Evolutionary conservation across 2,329 filamentous ascomycete species (phyloP).

Genomic region (Sporothrix schenckii): DNA sequence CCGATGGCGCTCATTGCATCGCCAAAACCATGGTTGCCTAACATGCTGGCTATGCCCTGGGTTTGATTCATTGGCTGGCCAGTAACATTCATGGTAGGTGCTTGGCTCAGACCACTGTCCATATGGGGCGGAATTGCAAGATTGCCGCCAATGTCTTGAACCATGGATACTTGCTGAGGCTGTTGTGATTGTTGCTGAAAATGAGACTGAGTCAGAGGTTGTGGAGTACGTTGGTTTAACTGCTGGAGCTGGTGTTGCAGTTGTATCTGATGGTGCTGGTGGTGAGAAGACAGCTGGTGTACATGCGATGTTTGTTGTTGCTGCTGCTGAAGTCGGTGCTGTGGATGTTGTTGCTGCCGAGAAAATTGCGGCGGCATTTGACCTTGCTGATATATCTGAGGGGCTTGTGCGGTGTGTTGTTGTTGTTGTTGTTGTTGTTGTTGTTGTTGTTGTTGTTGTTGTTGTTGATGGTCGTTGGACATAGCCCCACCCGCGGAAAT

Average conservation of each 20-base stretch:
- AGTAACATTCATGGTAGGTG: constrained; percentile 14
- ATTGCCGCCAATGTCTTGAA: constrained; percentile 42
- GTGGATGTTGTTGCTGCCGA: constrained; percentile 37
- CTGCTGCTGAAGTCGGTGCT: constrained; percentile 24
- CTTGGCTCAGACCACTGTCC: constrained; percentile 32
- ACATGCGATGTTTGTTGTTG: constrained; percentile 27
- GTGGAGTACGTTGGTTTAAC: not conserved
- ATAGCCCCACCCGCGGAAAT: not conserved
- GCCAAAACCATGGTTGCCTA: constrained; percentile 25
- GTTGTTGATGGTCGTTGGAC: constrained; percentile 19
- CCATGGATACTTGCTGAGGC: constrained; percentile 42
- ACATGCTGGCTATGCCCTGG: constrained; percentile 18
- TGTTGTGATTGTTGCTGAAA: constrained; percentile 37
- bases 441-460: constrained; percentile 16
- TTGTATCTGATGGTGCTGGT: constrained; percentile 23
- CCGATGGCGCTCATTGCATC: constrained; percentile 38
- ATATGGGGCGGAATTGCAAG: constrained; percentile 39
- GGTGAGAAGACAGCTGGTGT: constrained; percentile 28
- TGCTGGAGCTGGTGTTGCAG: constrained; percentile 39
- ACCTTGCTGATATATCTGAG: constrained; percentile 35
- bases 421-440: constrained; percentile 23
- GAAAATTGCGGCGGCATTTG: constrained; percentile 30
- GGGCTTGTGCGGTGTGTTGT: constrained; percentile 22
- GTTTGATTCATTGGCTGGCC: constrained; percentile 28
- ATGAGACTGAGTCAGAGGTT: not conserved